Evolutionary conservation across 2,329 filamentous ascomycete species (phyloP).

Genomic region (Exophiala aquamarina): DNA sequence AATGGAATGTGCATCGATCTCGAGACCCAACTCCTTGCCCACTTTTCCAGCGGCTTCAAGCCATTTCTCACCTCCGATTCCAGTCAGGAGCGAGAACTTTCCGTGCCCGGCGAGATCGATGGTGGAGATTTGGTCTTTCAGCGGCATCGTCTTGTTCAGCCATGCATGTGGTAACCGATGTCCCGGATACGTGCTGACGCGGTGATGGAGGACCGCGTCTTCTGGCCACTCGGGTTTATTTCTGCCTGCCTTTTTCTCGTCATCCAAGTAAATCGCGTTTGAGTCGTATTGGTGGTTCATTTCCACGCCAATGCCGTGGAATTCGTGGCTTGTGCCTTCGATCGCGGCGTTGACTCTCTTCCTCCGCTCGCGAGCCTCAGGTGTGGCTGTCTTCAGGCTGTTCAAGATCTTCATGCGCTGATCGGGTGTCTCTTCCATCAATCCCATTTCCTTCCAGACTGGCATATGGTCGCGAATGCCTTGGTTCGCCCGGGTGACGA

Average conservation of each 20-base stretch:
- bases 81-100: constrained; percentile 51
- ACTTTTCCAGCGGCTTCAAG: constrained; percentile 48
- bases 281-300: constrained; percentile 58
- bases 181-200: constrained; percentile 58
- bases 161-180: constrained; percentile 62
- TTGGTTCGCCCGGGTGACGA: constrained; percentile 61
- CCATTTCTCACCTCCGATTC: constrained; percentile 59
- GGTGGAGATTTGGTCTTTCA: constrained; percentile 50
- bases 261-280: constrained; percentile 45
- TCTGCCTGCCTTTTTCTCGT: constrained; percentile 36
- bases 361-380: constrained; percentile 41
- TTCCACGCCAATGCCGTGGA: constrained; percentile 58
- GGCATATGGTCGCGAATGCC: constrained; percentile 53
- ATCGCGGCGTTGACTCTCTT: constrained; percentile 44
- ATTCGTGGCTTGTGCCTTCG: constrained; percentile 48
- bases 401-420: constrained; percentile 42
- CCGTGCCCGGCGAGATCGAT: constrained; percentile 61
- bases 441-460: constrained; percentile 49
- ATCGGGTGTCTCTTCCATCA: constrained; percentile 39
- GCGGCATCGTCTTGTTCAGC: constrained; percentile 53
- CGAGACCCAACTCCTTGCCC: constrained; percentile 41
- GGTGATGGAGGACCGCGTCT: constrained; percentile 46
- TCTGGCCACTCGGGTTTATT: constrained; percentile 26
- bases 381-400: constrained; percentile 42
- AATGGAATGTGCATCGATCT: constrained; percentile 53